Base-by-base conservation (phyloP, 805 yeast species). In the Nakazawaea wyomingensis region DNA sequence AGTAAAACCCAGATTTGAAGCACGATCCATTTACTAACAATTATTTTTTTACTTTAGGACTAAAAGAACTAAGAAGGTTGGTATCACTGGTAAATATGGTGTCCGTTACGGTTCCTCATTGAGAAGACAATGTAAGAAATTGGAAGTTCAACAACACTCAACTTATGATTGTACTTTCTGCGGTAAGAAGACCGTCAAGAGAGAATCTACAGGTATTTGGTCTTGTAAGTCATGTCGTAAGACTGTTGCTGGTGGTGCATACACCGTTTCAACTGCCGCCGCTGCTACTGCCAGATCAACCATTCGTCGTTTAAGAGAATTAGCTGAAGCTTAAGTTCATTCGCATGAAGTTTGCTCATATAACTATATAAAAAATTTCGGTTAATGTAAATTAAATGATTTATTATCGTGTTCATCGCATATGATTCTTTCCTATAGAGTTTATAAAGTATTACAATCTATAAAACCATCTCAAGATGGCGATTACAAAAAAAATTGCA, bases 11-110 rank as follows among this genome's bases (percentile, higher is more conserved):
- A 30, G 17, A 13, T 9, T 32, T 17, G 5, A 32, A 32, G 5
- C 4, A 18, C 4, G 38, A 35, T 13, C 38, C 4, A n/a, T 4
- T 21, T 70, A 71, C 76, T 72, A 72, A 72, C 77, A 47, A 50
- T 34, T n/a, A n/a, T n/a, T n/a, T n/a, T 42, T 37, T 44, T 43
- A 18, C 32, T 47, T 54, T 63, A 88, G 96, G 99, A 86, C 99
- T 76, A 93, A 95, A 80, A 91, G 99, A 86, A 93, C 99, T 64
- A 93, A 93, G 95, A 93, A 93, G 88, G 99, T 93, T 73, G 99
- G 99, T 76, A 93, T 93, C 82, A 93, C 99, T 74, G 99, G 99
- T 84, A 95, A 95, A 82, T 93, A 88, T 84, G 99, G 99, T 88
- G 97, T 93, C 79, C 90, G 99, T 83, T 93, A 93, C 82, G 96